Percentiles rank a stretch among this genome's conserved stretches.
Conservation (phyloP, 2,329 filamentous ascomycete species). For the Fusarium coicis region DNA sequence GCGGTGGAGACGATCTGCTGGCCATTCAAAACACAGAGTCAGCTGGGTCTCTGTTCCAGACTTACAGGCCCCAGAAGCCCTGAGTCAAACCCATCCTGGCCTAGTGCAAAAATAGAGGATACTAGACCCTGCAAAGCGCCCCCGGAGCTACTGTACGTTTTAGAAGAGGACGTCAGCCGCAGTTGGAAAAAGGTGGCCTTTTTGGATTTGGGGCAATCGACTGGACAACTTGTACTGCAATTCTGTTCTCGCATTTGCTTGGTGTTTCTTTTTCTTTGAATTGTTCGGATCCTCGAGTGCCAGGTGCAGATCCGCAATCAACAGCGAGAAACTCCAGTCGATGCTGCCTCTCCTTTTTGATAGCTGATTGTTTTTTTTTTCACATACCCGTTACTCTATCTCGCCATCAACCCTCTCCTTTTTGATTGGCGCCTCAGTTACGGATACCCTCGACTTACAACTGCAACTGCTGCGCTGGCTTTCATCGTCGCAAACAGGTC, state of each 20-base stretch:
- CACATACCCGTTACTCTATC: slow-evolving; percentile 7
- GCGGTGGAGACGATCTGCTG: neutral
- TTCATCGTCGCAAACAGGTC: slow-evolving; percentile 12
- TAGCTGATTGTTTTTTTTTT: slow-evolving; percentile 15
- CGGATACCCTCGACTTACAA: slow-evolving; percentile 15
- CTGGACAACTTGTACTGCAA: slow-evolving; percentile 20
- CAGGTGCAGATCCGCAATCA: slow-evolving; percentile 31
- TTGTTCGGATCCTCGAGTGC: slow-evolving; percentile 27
- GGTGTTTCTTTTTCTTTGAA: slow-evolving; percentile 18
- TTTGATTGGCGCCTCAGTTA: slow-evolving; percentile 28
- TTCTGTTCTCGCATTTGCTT: slow-evolving; percentile 29
- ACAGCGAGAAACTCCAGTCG: slow-evolving; percentile 14
- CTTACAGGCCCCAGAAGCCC: neutral
- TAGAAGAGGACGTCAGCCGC: slow-evolving; percentile 36
- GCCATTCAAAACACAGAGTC: slow-evolving; percentile 19
- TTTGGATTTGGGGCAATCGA: slow-evolving; percentile 19
- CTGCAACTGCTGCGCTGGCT: slow-evolving; percentile 11
- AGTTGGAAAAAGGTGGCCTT: slow-evolving; percentile 42
- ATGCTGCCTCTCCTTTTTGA: slow-evolving; percentile 35
- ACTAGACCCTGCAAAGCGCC: slow-evolving; percentile 24
- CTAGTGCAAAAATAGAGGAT: slow-evolving; percentile 19
- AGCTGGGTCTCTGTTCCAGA: neutral
- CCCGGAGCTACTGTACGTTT: slow-evolving; percentile 24
- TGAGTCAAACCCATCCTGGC: slow-evolving; percentile 16
- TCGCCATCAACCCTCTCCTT: slow-evolving; percentile 28